Percentiles rank a stretch among this genome's conserved stretches.
These are phyloP conservation scores for Aspergillus funiculosus DNA, from an alignment of 495 filamentous ascomycete species.

Conservation along the genomic window DNA sequence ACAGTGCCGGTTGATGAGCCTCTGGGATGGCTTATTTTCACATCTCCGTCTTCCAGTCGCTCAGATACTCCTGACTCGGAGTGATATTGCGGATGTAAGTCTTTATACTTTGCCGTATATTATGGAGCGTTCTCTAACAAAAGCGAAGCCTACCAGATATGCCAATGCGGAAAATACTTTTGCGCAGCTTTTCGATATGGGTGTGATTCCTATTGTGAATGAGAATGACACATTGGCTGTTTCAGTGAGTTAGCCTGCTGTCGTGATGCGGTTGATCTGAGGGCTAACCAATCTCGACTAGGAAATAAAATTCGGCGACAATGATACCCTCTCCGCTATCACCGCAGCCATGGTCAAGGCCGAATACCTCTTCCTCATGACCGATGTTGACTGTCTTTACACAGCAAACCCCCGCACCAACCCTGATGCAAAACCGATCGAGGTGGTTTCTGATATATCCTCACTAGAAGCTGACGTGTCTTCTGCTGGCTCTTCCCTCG, in stretches of 20 bases:
- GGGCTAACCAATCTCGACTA: background rate
- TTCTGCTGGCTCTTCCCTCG: conserved; percentile 77
- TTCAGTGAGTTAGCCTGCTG: conserved; percentile 45
- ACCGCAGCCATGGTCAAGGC: conserved; percentile 97
- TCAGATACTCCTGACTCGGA: conserved; percentile 91
- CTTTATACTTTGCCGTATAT: background rate
- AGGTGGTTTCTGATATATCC: conserved; percentile 85
- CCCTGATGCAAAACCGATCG: conserved; percentile 80
- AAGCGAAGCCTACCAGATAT: conserved; percentile 75
- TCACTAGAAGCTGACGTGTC: conserved; percentile 87
- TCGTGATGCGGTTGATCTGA: background rate
- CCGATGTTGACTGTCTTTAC: conserved; percentile 95
- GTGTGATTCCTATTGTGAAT: conserved; percentile 96
- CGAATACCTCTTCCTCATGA: conserved; percentile 97
- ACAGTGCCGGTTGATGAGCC: conserved; percentile 89
- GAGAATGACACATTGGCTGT: conserved; percentile 97
- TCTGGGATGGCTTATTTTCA: conserved; percentile 89
- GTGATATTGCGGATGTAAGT: conserved; percentile 89
- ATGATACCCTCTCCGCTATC: conserved; percentile 93
- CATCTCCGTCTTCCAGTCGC: conserved; percentile 86
- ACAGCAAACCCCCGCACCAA: conserved; percentile 86
- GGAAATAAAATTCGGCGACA: conserved; percentile 99
- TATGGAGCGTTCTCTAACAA: conserved; percentile 12
- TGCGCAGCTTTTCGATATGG: conserved; percentile 83
- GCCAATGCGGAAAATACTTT: conserved; percentile 95